Base-by-base conservation (phyloP, 805 yeast species). In the Starmerella geochares region DNA sequence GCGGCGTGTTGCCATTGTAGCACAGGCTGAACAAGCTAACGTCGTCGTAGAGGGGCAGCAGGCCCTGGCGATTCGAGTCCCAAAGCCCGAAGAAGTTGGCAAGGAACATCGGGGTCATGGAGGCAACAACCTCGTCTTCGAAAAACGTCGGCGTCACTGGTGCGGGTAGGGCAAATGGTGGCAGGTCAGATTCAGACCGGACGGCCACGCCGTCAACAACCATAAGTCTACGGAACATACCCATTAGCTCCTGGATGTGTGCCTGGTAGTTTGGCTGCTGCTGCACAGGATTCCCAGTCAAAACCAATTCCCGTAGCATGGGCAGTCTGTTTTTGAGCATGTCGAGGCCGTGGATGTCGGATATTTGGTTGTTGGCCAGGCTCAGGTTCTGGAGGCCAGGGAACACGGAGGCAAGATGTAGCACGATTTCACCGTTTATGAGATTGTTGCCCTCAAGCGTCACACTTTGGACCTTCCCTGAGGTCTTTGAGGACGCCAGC, bases 21-120 rank as follows among this genome's bases (percentile, higher is more conserved):
- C 84, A 82, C 48, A 83, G 63, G 0, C 96, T 87, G 60, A 92
- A 90, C 62, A 83, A 85, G 0, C 96, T 86, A 60, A 81, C 83
- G 43, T 77, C 76, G 47, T 92, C 86, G 63, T 92, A 92, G 27
- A 92, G 69, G 38, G 75, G 73, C 64, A 82, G 63, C 44, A 92
- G 70, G 50, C 81, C 88, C 9, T 72, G 60, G 52, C 98, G 71
- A 61, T 84, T 79, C 5, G 74, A 59, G 67, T 92, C 98, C 94
- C 95, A 92, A 44, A 82, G 68, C 48, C 79, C 78, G 51, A 84
- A 70, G 65, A 76, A 92, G 56, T 84, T 82, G 25, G 86, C 66
- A 6, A 88, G 70, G 64, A 92, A 92, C 59, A 75, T 79, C n/a
- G 87, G 80, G 6, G 92, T 80, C 27, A 83, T 67, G 23, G 71